Evolutionary conservation across 2,329 filamentous ascomycete genomes (phyloP).

Genomic region (Fusarium begoniae): DNA sequence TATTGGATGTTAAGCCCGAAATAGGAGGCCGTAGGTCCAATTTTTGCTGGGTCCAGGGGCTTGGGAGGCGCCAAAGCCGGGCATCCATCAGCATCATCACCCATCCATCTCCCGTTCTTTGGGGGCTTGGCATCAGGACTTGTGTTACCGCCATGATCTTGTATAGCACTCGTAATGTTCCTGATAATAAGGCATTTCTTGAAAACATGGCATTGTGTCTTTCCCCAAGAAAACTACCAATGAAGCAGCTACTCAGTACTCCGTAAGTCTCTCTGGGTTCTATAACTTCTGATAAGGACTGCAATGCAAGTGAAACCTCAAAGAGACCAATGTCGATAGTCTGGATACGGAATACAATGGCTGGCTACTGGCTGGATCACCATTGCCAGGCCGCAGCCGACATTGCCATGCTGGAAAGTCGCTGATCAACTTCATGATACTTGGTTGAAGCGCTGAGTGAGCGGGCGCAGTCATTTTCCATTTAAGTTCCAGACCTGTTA

Average conservation of each 20-base stretch:
- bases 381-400: slow-evolving; percentile 17
- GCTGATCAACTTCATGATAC: slow-evolving; percentile 37
- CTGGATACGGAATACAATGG: background rate
- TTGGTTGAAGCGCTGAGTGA: slow-evolving; percentile 14
- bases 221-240: background rate
- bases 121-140: slow-evolving; percentile 15
- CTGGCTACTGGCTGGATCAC: slow-evolving; percentile 6
- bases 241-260: background rate
- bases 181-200: slow-evolving; percentile 17
- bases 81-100: slow-evolving; percentile 10
- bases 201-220: background rate
- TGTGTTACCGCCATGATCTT: background rate
- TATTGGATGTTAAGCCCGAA: slow-evolving; percentile 20
- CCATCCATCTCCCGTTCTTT: background rate
- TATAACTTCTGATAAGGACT: background rate
- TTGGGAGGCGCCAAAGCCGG: slow-evolving; percentile 30
- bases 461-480: background rate
- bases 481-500: background rate
- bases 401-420: slow-evolving; percentile 25
- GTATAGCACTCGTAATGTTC: background rate
- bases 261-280: background rate
- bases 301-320: background rate
- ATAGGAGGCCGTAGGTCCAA: slow-evolving; percentile 32
- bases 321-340: slow-evolving; percentile 4
- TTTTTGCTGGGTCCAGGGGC: slow-evolving; percentile 39